Evolutionary conservation across 345 rosid species (phyloP).

Genomic region (Litchi chinensis): DNA sequence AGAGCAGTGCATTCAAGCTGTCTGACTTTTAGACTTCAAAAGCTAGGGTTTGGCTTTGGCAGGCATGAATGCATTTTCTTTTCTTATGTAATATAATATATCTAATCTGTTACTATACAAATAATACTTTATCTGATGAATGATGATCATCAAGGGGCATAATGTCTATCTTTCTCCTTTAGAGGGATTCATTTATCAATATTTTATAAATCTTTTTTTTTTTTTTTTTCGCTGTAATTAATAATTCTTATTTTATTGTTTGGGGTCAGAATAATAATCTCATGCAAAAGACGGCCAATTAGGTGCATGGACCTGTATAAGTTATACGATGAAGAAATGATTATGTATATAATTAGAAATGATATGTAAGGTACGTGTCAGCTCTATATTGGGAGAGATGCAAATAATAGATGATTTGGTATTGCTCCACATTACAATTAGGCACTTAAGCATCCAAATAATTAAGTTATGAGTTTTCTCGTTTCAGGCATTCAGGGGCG

Average conservation of each 20-base stretch:
- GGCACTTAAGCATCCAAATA: too few species aligned
- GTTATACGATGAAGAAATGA: too few species aligned
- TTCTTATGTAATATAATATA: too few species aligned
- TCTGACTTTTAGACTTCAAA: constrained; percentile 29
- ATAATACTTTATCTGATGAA: too few species aligned
- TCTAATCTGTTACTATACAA: too few species aligned
- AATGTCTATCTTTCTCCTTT: constrained; percentile 3
- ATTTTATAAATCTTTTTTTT: neutral
- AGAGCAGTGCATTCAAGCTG: constrained; percentile 49
- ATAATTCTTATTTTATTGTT: neutral
- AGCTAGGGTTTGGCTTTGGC: constrained; percentile 3
- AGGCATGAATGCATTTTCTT: constrained; percentile 2
- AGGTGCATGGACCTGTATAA: neutral
- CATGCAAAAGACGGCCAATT: neutral
- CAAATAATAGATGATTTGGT: neutral
- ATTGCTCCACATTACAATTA: neutral
- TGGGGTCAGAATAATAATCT: neutral
- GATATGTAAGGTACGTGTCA: neutral
- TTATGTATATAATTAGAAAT: too few species aligned
- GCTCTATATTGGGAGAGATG: neutral
- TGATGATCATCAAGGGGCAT: neutral
- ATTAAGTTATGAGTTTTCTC: too few species aligned
- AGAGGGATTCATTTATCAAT: neutral
- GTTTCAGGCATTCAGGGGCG: too few species aligned
- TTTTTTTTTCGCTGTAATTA: neutral